Evolutionary conservation across 345 rosid species (phyloP).

Genomic region (Pistacia vera): DNA sequence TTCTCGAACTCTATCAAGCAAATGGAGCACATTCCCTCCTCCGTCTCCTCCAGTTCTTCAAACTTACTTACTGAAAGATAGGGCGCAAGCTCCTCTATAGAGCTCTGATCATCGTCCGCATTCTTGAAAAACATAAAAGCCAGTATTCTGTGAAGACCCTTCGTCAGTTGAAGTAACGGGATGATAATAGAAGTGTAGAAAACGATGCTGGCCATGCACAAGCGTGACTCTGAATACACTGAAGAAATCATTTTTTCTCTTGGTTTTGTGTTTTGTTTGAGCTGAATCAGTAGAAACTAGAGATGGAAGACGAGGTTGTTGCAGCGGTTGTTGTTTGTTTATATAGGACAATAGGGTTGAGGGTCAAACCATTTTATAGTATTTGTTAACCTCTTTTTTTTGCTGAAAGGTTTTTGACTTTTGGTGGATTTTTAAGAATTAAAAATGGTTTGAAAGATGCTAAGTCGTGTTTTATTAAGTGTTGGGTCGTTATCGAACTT

Average conservation of each 20-base stretch:
- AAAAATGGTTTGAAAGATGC: background rate
- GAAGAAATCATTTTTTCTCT: slow-evolving; percentile 45
- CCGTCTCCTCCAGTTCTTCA: slow-evolving; percentile 27
- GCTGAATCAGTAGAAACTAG: background rate
- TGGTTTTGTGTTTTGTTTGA: background rate
- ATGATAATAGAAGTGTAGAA: slow-evolving; percentile 60
- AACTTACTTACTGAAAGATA: slow-evolving; percentile 39
- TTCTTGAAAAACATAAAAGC: slow-evolving; percentile 9
- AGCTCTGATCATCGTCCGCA: slow-evolving; percentile 12
- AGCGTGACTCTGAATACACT: slow-evolving; percentile 40
- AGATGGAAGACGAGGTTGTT: background rate
- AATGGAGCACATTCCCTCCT: slow-evolving; percentile 51
- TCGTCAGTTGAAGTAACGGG: slow-evolving; percentile 44
- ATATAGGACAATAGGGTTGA: background rate
- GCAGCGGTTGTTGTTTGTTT: too few species aligned
- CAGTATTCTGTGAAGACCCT: slow-evolving; percentile 15
- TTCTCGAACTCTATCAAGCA: slow-evolving; percentile 59
- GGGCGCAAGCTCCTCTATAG: background rate
- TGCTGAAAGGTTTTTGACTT: slow-evolving; percentile 14
- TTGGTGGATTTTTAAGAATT: background rate
- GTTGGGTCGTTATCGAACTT: slow-evolving; percentile 20
- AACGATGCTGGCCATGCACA: slow-evolving; percentile 49
- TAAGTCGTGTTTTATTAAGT: background rate
- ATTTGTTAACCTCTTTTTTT: background rate
- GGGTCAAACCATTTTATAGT: slow-evolving; percentile 12